These are phyloP conservation scores for Sarcomyxa edulis DNA, from an alignment of 768 basidiomycete genomes.

Conservation along the genomic window DNA sequence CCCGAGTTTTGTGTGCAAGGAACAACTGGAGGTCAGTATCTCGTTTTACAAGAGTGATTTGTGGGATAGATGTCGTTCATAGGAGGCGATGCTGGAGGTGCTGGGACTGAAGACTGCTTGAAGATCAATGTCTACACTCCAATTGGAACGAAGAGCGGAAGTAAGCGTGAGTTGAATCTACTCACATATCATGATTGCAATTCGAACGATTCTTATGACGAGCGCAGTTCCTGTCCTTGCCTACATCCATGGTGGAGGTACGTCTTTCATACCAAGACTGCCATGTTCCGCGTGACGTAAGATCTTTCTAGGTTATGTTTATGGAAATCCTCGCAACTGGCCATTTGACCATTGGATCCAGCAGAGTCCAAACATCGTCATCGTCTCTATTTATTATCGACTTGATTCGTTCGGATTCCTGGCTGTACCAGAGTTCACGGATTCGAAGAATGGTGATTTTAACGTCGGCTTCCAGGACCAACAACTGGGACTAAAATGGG, in stretches of 20 bases:
- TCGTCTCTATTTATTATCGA: conserved; percentile 65
- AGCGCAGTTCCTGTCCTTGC: conserved; percentile 37
- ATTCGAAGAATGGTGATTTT: conserved; percentile 36
- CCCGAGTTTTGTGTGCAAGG: conserved; percentile 61
- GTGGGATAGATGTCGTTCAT: neutral
- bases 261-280: neutral
- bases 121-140: conserved; percentile 66
- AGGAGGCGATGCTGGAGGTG: conserved; percentile 56
- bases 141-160: conserved; percentile 35
- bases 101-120: conserved; percentile 62
- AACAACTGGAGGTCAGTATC: conserved; percentile 35
- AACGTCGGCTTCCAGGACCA: conserved; percentile 58
- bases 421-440: conserved; percentile 38
- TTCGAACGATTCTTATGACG: neutral
- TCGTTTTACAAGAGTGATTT: neutral
- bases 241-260: conserved; percentile 47
- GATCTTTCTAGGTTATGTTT: conserved; percentile 39
- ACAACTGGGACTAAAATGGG: conserved; percentile 58
- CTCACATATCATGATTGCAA: too few relatives aligned
- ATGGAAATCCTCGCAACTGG: conserved; percentile 60
- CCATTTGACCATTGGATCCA: conserved; percentile 64
- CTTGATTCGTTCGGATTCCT: conserved; percentile 63
- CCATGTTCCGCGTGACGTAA: neutral
- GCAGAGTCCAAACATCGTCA: conserved; percentile 54
- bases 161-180: conserved; percentile 35